Evolutionary conservation across 768 basidiomycete genomes (phyloP), one percentile per base, ranked within the genome.

Genomic region (Inosperma sp.): DNA sequence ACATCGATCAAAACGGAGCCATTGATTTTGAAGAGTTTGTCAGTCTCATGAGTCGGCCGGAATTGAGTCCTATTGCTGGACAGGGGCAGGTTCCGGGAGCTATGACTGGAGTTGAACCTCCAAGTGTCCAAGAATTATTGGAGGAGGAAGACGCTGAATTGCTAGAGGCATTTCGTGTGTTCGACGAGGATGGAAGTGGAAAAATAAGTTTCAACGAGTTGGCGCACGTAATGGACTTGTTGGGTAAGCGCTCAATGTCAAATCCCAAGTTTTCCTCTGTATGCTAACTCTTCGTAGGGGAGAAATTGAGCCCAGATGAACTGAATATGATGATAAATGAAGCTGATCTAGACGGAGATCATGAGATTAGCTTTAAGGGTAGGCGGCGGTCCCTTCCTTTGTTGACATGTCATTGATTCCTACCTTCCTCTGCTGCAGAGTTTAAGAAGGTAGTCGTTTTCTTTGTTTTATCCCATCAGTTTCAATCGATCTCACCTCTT

Each of bases 181-280:
- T 96, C 62, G 94, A 97, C 71, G 93, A 91, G 80, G 91, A 97
- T 63, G 88, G 88, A 10, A 93, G 92, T 61, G 94, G 93, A 14
- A 88, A 76, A 63, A 96, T 97, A 70, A 85, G 78, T 29, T 82
- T 88, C 4, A 83, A 83, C 2, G 94, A 97, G 75, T 69, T 96
- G 67, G 78, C 85, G 64, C 84, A 88, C 60, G 91, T 96, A 60
- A 95, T 97, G 94, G 86, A 80, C 56, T 91, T 83, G 65, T 77
- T 96, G 51, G 88, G 91, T 88, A 59, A 44, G 81, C 58, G n/a
- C 10, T 17, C 17, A 26, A 42, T 41, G 10, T 23, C 17, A 36
- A 27, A 16, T 41, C 33, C 27, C 25, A 16, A 10, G 29, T 12
- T 31, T 34, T 21, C 12, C 16, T 42, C 30, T 34, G 30, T 19